phyloP scores from a whole-genome alignment of 176 grass and related monocot genomes.

The Triticum monococcum region DNA sequence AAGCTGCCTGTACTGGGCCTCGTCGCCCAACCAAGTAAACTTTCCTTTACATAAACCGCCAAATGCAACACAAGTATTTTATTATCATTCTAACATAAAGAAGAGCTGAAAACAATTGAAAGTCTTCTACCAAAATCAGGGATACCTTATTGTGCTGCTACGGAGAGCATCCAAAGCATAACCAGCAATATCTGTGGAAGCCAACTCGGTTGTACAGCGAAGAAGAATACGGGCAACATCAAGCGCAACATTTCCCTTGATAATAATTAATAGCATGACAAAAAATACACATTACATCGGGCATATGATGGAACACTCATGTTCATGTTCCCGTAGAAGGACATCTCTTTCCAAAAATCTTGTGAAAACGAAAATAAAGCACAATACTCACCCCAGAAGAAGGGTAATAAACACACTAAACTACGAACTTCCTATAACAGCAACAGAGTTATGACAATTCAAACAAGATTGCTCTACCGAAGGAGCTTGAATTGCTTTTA shows the following conservation, averaged over 20 bases:
- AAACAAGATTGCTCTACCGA: neutral
- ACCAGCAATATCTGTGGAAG: conserved; percentile 83
- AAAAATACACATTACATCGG: neutral
- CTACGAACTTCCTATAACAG: conserved; percentile 9
- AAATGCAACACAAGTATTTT: conserved; percentile 29
- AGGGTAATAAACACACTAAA: neutral
- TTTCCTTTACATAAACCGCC: conserved; percentile 52
- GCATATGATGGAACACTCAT: neutral
- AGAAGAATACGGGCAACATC: conserved; percentile 91
- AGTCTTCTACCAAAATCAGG: neutral
- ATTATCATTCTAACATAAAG: conserved; percentile 8
- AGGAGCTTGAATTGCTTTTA: neutral
- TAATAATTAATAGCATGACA: conserved; percentile 12
- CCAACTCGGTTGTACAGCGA: conserved; percentile 60
- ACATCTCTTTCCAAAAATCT: neutral
- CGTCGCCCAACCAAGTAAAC: conserved; percentile 84
- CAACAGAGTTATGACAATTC: neutral
- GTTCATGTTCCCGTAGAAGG: neutral
- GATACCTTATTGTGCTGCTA: conserved; percentile 74
- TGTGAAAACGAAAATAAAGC: neutral
- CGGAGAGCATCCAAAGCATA: conserved; percentile 72
- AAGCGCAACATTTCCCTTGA: conserved; percentile 95
- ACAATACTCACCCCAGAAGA: neutral
- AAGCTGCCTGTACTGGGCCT: conserved; percentile 85
- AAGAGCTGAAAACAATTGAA: conserved; percentile 8